Evolutionary conservation across 129 eudicot genomes (phyloP), one percentile per base, ranked within the genome.

Genomic region (Chrysanthemum makinoi): DNA sequence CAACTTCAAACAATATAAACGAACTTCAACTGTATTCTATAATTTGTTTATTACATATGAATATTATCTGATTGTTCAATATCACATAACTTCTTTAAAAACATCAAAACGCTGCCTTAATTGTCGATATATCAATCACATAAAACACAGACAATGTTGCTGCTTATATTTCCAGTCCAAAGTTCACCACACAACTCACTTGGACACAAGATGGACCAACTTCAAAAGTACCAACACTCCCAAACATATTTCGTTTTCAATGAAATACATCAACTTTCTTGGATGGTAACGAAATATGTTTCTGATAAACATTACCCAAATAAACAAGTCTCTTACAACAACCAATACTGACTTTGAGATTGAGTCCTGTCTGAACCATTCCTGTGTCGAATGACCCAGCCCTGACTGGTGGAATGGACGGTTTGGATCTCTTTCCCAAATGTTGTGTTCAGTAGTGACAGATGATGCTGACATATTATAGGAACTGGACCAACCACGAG

Each of bases 331-430:
- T 15, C 28, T 58, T 71, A 58, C 30, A 17, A 72, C 76, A 17
- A 72, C 76, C 76, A 59, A 72, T 72, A 57, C 76, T 28, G 83
- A 66, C 72, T 83, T 47, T 86, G 93, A 28, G 95, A 80, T n/a
- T 85, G 81, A 80, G 65, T 76, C 88, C 95, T 83, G 75, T 81
- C 86, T 9, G 87, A 75, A 74, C 91, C 89, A 67, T 85, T 80
- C 75, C 89, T 77, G 70, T 79, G 89, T 10, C 88, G 73, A 6
- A 39, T 10, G 69, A 46, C 26, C 82, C 93, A 51, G 73, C 52
- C 61, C 78, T 5, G 78, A 75, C 22, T 72, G 87, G 66, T 81
- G 89, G 67, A 76, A 69, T 47, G 55, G 70, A 48, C 73, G 83
- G 16, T 47, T 51, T 18, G 8, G 66, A 44, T 87, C 95, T 35